Conservation (phyloP, 768 basidiomycete species). For the Trichaptum fuscoviolaceum region DNA sequence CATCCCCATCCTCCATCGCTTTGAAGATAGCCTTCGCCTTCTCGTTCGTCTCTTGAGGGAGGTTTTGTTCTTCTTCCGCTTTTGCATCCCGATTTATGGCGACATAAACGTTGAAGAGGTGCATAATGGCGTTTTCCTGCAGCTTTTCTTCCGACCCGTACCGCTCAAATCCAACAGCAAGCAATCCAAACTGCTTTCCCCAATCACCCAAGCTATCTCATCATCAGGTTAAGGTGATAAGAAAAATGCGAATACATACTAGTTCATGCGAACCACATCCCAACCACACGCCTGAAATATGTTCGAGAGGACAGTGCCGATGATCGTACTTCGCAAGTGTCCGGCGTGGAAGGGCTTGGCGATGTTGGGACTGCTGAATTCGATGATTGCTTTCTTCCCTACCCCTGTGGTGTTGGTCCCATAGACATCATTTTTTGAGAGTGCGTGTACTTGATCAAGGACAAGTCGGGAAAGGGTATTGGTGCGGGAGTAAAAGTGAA, state of each 20-base stretch:
- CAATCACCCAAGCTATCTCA: constrained; percentile 26
- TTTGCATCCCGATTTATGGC: constrained; percentile 28
- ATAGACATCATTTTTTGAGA: constrained; percentile 23
- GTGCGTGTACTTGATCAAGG: constrained; percentile 27
- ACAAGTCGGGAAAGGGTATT: constrained; percentile 26
- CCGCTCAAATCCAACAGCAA: constrained; percentile 33
- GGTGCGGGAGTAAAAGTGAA: constrained; percentile 19
- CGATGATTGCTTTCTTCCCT: constrained; percentile 29
- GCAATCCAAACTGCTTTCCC: constrained; percentile 37
- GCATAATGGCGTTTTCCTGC: constrained; percentile 32
- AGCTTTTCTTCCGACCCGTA: constrained; percentile 35
- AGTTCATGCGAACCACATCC: constrained; percentile 33
- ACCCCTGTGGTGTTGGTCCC: constrained; percentile 27
- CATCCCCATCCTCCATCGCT: constrained; percentile 34
- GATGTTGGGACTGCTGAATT: constrained; percentile 39
- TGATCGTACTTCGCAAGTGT: constrained; percentile 37
- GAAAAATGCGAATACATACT: constrained; percentile 14
- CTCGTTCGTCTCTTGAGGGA: constrained; percentile 12
- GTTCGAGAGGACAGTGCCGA: constrained; percentile 36
- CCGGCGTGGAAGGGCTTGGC: constrained; percentile 41
- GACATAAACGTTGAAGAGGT: constrained; percentile 38
- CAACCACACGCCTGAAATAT: constrained; percentile 34
- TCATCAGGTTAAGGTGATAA: not conserved
- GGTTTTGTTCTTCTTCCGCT: constrained; percentile 15
- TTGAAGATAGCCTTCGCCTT: constrained; percentile 29